Percentiles rank a stretch among this genome's conserved stretches.
phyloP scores from a whole-genome alignment of 352 stramenopile genomes.

The Phytopythium helicoides region DNA sequence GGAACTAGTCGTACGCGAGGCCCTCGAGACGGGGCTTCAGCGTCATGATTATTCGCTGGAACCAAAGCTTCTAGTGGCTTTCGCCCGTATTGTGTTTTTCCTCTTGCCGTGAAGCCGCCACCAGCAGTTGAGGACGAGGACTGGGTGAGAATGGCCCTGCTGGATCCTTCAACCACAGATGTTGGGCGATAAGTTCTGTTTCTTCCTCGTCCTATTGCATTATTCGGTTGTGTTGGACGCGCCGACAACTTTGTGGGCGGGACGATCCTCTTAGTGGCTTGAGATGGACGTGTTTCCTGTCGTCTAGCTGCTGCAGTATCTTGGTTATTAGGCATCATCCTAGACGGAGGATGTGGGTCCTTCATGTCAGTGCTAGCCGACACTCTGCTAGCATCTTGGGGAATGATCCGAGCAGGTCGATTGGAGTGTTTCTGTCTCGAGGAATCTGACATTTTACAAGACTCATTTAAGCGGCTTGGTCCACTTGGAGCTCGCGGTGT shows the following conservation, averaged over 20 bases:
- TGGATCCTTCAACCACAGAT: no score
- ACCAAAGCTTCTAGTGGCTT: background rate
- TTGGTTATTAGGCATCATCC: background rate
- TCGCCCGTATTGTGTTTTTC: no score
- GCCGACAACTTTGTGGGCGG: no score
- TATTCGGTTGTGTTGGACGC: no score
- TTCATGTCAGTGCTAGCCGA: background rate
- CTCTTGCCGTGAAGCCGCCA: no score
- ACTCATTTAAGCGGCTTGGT: no score
- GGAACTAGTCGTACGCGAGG: conserved; percentile 2
- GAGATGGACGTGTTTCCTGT: background rate
- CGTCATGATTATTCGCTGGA: background rate
- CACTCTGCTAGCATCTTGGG: background rate
- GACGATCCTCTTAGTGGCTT: background rate
- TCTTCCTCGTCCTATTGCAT: no score
- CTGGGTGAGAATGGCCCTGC: no score
- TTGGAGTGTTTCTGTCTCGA: background rate
- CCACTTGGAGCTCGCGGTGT: background rate
- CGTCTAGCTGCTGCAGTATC: background rate
- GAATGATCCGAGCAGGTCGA: background rate
- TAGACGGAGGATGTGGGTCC: background rate
- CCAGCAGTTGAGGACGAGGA: no score
- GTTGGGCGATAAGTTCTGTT: no score
- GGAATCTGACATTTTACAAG: no score
- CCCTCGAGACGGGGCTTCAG: background rate